Evolutionary conservation across 441 rosid genomes (phyloP).

Genomic region (Bruguiera hainesii): DNA sequence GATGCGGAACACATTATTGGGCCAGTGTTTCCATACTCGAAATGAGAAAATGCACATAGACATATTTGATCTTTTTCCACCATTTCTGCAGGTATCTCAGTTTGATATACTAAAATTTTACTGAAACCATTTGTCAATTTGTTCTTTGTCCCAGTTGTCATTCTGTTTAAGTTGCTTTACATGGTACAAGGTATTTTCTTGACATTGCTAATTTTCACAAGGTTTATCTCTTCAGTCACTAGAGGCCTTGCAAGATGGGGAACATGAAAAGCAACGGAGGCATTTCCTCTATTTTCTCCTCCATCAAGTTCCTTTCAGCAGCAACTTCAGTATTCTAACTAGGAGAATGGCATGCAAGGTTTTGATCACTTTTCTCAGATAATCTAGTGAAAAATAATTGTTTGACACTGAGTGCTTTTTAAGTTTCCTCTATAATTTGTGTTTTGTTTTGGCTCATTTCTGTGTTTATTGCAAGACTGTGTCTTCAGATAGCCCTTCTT

Average conservation of each 20-base stretch:
- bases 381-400: not conserved
- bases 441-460: conserved; percentile 28
- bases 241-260: conserved; percentile 98
- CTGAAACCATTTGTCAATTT: conserved; percentile 9
- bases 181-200: conserved; percentile 11
- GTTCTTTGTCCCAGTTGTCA: conserved; percentile 10
- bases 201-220: conserved; percentile 24
- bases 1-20: conserved; percentile 95
- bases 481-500: conserved; percentile 88
- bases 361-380: conserved; percentile 31
- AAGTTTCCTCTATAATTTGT: conserved; percentile 17
- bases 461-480: conserved; percentile 36
- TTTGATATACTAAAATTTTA: conserved; percentile 14
- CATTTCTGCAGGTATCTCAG: conserved; percentile 82
- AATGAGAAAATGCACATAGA: conserved; percentile 96
- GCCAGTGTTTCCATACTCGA: conserved; percentile 98
- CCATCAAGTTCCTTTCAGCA: conserved; percentile 96
- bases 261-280: conserved; percentile 92
- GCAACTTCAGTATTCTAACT: conserved; percentile 86
- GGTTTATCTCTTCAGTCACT: conserved; percentile 63
- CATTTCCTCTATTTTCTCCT: conserved; percentile 93
- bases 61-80: conserved; percentile 95
- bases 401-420: conserved; percentile 4
- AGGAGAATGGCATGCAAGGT: conserved; percentile 95
- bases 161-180: conserved; percentile 16